These are phyloP conservation scores for Lizonia empirigonia DNA, from an alignment of 2,329 filamentous ascomycete genomes.

Conservation along the genomic window DNA sequence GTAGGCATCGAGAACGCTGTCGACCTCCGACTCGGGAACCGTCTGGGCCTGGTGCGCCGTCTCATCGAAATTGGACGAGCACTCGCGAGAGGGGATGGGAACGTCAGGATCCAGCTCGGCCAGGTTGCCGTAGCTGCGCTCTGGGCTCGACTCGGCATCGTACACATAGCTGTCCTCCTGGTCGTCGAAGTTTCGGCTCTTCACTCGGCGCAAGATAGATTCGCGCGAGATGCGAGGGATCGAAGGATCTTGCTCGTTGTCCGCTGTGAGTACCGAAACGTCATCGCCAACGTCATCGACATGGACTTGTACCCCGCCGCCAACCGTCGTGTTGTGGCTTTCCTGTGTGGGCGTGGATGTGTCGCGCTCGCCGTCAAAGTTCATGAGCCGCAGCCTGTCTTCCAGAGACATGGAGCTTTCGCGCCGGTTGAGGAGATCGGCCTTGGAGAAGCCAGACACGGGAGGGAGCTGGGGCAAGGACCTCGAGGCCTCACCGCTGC, in stretches of 20 bases:
- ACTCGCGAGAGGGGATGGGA: conserved; percentile 86
- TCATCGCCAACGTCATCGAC: conserved; percentile 43
- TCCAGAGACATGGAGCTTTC: conserved; percentile 80
- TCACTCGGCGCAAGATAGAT: conserved; percentile 87
- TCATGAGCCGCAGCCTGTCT: conserved; percentile 86
- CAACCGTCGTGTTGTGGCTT: conserved; percentile 37
- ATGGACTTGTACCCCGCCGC: conserved; percentile 35
- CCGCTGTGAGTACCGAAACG: conserved; percentile 15
- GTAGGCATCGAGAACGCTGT: conserved; percentile 63
- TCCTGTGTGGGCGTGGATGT: conserved; percentile 46
- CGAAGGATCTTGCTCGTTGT: conserved; percentile 59
- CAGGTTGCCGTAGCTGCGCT: conserved; percentile 60
- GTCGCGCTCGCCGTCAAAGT: conserved; percentile 65
- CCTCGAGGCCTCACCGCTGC: conserved; percentile 68
- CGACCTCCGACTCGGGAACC: background rate
- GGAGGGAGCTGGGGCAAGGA: conserved; percentile 74
- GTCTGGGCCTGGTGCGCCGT: conserved; percentile 61
- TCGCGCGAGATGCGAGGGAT: conserved; percentile 87
- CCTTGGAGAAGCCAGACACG: conserved; percentile 70
- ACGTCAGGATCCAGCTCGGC: conserved; percentile 79
- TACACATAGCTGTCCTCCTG: conserved; percentile 51
- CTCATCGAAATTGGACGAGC: conserved; percentile 63
- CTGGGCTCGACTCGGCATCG: conserved; percentile 59
- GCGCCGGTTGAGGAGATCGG: conserved; percentile 77
- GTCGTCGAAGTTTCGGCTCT: conserved; percentile 63